Percentiles rank a stretch among this genome's conserved stretches.
phyloP scores from a whole-genome alignment of 345 rosid species.

The Bruguiera gymnorhiza region DNA sequence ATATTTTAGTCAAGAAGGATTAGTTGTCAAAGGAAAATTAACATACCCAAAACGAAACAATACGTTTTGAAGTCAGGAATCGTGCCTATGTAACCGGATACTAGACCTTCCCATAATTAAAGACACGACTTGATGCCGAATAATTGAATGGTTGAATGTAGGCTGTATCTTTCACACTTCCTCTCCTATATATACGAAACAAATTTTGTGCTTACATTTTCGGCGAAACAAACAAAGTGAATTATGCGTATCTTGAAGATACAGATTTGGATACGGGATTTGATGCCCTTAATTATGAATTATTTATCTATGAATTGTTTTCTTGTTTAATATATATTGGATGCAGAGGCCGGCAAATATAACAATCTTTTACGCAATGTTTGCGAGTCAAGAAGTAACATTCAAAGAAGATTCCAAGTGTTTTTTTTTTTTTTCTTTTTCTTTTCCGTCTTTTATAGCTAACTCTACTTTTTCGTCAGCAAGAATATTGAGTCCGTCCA shows the following conservation, averaged over 20 bases:
- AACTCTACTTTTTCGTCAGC: too few species aligned
- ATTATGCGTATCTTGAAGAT: conserved; percentile 2
- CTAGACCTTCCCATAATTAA: background rate
- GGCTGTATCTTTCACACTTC: conserved; percentile 6
- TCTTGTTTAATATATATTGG: conserved; percentile 14
- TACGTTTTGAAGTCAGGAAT: conserved; percentile 3
- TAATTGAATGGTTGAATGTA: conserved; percentile 24
- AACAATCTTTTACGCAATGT: conserved; percentile 12
- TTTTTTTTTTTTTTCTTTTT: too few species aligned
- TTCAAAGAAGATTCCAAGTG: too few species aligned
- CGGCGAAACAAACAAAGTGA: too few species aligned
- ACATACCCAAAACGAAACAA: background rate
- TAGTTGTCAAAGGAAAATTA: background rate
- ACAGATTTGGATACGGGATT: conserved; percentile 18
- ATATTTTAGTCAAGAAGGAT: background rate
- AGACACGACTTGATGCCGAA: background rate
- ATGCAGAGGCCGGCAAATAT: conserved; percentile 29
- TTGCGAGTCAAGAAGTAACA: conserved; percentile 15
- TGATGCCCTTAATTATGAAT: conserved; percentile 14
- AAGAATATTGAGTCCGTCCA: background rate
- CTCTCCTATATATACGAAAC: background rate
- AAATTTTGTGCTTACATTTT: too few species aligned
- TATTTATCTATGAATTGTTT: background rate
- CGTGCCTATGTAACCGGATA: background rate
- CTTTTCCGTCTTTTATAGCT: too few species aligned